Conservation (phyloP, 805 yeast genomes). For the Candida wancherniae region DNA sequence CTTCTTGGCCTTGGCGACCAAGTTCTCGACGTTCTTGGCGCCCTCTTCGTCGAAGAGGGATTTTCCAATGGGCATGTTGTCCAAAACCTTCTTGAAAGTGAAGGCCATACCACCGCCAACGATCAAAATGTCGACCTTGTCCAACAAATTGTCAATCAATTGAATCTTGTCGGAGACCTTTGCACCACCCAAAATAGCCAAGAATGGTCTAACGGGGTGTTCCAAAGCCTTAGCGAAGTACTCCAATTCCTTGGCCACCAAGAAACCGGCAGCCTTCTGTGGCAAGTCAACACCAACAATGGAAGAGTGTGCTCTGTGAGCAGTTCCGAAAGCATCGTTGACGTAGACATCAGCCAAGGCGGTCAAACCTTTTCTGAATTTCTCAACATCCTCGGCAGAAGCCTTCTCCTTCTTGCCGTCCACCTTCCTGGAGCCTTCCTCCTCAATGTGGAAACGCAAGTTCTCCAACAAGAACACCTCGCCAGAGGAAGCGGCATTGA, state of each 20-base stretch:
- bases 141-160: constrained; percentile 92
- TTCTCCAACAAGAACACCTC: constrained; percentile 89
- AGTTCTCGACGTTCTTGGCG: constrained; percentile 87
- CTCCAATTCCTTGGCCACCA: constrained; percentile 93
- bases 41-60: constrained; percentile 93
- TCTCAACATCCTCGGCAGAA: constrained; percentile 72
- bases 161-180: constrained; percentile 98
- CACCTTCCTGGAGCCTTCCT: constrained; percentile 86
- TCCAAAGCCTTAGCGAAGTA: constrained; percentile 98
- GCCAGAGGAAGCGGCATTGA: constrained; percentile 70
- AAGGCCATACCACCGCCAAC: constrained; percentile 99
- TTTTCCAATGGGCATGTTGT: constrained; percentile 82
- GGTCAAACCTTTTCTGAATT: constrained; percentile 86
- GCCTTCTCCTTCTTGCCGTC: constrained; percentile 95
- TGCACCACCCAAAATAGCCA: constrained; percentile 99
- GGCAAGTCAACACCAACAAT: constrained; percentile 97
- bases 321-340: constrained; percentile 92
- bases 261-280: constrained; percentile 98
- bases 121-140: constrained; percentile 91
- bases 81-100: constrained; percentile 93
- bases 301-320: constrained; percentile 99
- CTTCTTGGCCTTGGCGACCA: constrained; percentile 94
- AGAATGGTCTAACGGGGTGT: constrained; percentile 96
- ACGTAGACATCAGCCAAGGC: constrained; percentile 94
- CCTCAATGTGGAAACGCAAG: constrained; percentile 97